These are phyloP conservation scores for Polyporus tsugae DNA, from an alignment of 1,284 basidiomycete genomes.

Conservation along the genomic window DNA sequence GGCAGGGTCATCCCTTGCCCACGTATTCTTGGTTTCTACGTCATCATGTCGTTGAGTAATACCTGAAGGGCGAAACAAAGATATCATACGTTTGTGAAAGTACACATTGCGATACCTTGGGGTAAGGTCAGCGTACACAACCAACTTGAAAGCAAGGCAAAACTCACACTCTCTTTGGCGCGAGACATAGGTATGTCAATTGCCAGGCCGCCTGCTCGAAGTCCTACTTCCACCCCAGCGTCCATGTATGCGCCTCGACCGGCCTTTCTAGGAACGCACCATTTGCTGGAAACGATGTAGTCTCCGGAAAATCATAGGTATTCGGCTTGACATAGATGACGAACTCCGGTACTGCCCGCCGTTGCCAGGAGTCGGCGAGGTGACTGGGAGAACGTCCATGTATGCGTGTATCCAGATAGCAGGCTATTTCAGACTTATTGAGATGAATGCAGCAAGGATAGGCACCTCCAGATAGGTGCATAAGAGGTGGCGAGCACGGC, in stretches of 20 bases:
- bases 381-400: conserved; percentile 69
- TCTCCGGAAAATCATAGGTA: conserved; percentile 82
- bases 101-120: conserved; percentile 88
- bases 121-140: conserved; percentile 19
- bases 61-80: not conserved
- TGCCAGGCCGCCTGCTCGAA: conserved; percentile 96
- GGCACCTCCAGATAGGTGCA: not conserved
- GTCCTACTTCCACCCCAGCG: conserved; percentile 62
- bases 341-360: conserved; percentile 42
- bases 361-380: conserved; percentile 50
- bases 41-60: not conserved
- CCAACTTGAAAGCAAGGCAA: conserved; percentile 6
- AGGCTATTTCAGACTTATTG: not conserved
- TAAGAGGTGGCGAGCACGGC: not conserved
- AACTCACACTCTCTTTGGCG: conserved; percentile 89
- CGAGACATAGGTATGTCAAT: conserved; percentile 89
- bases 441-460: not conserved
- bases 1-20: conserved; percentile 96
- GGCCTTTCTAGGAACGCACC: conserved; percentile 55
- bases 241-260: not conserved
- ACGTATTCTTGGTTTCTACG: conserved; percentile 96
- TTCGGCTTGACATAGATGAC: conserved; percentile 53
- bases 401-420: conserved; percentile 33
- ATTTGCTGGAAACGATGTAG: conserved; percentile 86
- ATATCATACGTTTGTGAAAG: conserved; percentile 84